Evolutionary conservation across 768 basidiomycete genomes (phyloP).

Genomic region (Boletus barrowsii): DNA sequence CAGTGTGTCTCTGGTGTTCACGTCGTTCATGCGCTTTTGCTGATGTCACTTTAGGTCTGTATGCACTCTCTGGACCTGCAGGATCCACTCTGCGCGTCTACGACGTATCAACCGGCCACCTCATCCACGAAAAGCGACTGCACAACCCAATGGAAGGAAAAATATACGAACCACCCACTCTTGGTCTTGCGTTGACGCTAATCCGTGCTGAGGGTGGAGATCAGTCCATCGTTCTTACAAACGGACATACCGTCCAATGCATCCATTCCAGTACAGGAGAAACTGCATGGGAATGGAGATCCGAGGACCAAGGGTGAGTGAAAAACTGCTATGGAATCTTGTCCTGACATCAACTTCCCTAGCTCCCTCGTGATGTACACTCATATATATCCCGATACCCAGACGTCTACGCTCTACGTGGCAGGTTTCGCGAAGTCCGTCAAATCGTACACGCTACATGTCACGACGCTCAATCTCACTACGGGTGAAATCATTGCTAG

Average conservation of each 20-base stretch:
- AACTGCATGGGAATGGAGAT: slow-evolving; percentile 68
- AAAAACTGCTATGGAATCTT: not conserved
- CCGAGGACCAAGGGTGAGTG: slow-evolving; percentile 63
- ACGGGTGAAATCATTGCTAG: slow-evolving; percentile 52
- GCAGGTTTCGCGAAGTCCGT: slow-evolving; percentile 44
- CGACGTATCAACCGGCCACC: slow-evolving; percentile 57
- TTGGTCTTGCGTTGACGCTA: slow-evolving; percentile 51
- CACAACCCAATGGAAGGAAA: slow-evolving; percentile 44
- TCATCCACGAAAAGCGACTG: slow-evolving; percentile 63
- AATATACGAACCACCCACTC: slow-evolving; percentile 48
- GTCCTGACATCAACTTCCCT: slow-evolving; percentile 1
- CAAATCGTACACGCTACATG: slow-evolving; percentile 60
- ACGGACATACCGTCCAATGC: slow-evolving; percentile 55
- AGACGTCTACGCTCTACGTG: slow-evolving; percentile 54
- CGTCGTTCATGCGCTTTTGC: not conserved
- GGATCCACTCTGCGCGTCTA: slow-evolving; percentile 69
- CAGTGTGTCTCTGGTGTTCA: slow-evolving; percentile 40
- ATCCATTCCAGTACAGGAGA: slow-evolving; percentile 52
- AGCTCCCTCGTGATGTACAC: slow-evolving; percentile 68
- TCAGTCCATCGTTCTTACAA: slow-evolving; percentile 46
- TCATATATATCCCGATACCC: slow-evolving; percentile 51
- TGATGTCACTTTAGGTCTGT: slow-evolving; percentile 47
- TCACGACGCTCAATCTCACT: slow-evolving; percentile 54
- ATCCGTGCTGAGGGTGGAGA: slow-evolving; percentile 32
- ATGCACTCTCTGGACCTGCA: slow-evolving; percentile 72